Base-by-base conservation (phyloP, 768 basidiomycete genomes). In the Macrolepiota dolichaula region DNA sequence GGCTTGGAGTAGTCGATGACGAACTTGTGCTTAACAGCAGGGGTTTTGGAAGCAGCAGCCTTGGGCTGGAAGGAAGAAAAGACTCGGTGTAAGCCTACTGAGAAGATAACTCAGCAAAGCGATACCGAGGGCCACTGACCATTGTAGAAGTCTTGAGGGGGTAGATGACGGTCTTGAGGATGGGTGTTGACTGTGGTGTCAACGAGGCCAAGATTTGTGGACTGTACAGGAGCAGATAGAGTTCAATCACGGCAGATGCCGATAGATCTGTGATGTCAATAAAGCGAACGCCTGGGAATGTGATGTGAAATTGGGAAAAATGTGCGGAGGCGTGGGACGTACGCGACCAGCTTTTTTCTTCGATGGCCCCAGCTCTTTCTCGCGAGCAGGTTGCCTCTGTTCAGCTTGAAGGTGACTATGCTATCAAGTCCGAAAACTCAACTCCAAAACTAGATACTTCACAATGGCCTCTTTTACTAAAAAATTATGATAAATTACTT, bases 401-500 rank as follows among this genome's bases (percentile, higher is more conserved):
- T 17, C 91, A 93, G 75, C 77, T 85, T 56, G 78, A 83, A 24
- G 89, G 88, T 25, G 89, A 94, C 71, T 94, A 83, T 68, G 68
- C 86, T 50, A 94, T 96, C 74, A 91, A 94, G 73, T 86, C 94
- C 2, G 91, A 95, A 73, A 75, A 79, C 40, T 74, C 77, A 7
- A 75, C 86, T 5, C 94, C 94, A 9, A 83, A 83, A 67, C 84
- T 96, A 32, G 93, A 98, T 72, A 98, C 97, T 19, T 96, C 95
- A 0, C 83, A 98, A 76, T 99, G 97, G 97, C 97, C 97, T 37
- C 81, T 99, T 9, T 85, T 99, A 4, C 83, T 99, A 61, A 99
- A 98, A 85, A 98, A 99, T 75, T 99, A 98, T 75, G 96, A 98
- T 83, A 96, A 97, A 73, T 79, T 97, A 19, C 87, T 96, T 61